Conservation (phyloP, 768 basidiomycete genomes). For the Symmetrospora coprosmae region DNA sequence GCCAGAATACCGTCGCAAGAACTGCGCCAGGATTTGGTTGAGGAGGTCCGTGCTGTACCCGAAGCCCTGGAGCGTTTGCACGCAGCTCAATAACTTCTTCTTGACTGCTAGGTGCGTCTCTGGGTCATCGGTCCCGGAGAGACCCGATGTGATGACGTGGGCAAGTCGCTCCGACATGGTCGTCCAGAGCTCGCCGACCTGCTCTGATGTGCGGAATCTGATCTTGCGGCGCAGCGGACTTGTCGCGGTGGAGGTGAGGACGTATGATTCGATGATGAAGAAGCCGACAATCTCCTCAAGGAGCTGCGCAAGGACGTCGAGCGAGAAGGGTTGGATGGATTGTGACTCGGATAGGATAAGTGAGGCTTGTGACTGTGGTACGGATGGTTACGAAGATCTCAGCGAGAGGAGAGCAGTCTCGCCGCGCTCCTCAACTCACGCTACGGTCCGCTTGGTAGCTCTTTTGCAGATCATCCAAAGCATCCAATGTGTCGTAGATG, state of each 20-base stretch:
- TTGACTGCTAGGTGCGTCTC: slow-evolving; percentile 71
- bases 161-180: slow-evolving; percentile 61
- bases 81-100: slow-evolving; percentile 66
- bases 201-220: slow-evolving; percentile 67
- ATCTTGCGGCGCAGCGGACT: slow-evolving; percentile 32
- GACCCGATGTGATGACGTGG: slow-evolving; percentile 55
- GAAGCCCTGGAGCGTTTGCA: slow-evolving; percentile 80
- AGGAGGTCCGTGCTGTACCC: slow-evolving; percentile 71
- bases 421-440: too few relatives aligned
- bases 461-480: slow-evolving; percentile 71
- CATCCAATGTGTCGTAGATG: slow-evolving; percentile 80
- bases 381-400: too few relatives aligned
- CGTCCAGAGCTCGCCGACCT: slow-evolving; percentile 93
- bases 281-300: slow-evolving; percentile 92
- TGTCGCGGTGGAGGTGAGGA: slow-evolving; percentile 63
- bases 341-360: slow-evolving; percentile 57
- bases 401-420: too few relatives aligned
- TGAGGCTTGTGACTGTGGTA: slow-evolving; percentile 75
- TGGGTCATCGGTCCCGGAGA: slow-evolving; percentile 60
- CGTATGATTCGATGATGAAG: slow-evolving; percentile 89
- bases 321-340: slow-evolving; percentile 35
- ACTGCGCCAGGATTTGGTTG: slow-evolving; percentile 64
- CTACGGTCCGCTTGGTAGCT: slow-evolving; percentile 97
- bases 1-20: slow-evolving; percentile 79
- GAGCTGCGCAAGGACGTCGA: slow-evolving; percentile 50